Evolutionary conservation across 2,329 filamentous ascomycete genomes (phyloP).

Genomic region (Fusarium keratoplasticum): DNA sequence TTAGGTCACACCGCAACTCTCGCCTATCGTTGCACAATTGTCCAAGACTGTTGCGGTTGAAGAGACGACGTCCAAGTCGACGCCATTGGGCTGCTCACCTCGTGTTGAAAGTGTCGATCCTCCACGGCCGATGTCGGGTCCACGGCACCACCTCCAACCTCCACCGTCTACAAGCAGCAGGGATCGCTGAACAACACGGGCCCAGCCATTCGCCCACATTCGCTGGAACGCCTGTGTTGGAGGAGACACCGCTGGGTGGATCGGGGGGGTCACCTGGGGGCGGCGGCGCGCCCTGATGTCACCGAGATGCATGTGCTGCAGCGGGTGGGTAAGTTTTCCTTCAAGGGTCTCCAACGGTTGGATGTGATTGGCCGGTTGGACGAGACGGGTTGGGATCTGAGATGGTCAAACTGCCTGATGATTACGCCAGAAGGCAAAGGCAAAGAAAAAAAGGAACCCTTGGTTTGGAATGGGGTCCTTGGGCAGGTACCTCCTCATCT

Average conservation of each 20-base stretch:
- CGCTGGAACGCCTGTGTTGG: background rate
- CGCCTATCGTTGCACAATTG: conserved; percentile 5
- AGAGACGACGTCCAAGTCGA: background rate
- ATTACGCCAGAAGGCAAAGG: conserved; percentile 23
- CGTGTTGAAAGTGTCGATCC: background rate
- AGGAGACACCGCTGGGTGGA: background rate
- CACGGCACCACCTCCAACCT: conserved; percentile 8
- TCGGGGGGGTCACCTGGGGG: conserved; percentile 22
- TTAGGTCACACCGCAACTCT: conserved; percentile 18
- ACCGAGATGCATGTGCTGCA: conserved; percentile 18
- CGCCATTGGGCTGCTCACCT: background rate
- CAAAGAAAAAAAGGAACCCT: conserved; percentile 11
- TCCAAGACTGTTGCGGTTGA: background rate
- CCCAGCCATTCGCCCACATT: conserved; percentile 31
- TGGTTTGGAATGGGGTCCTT: conserved; percentile 29
- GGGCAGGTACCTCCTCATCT: conserved; percentile 21
- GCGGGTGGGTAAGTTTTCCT: conserved; percentile 4
- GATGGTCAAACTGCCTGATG: conserved; percentile 37
- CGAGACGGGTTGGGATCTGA: conserved; percentile 25
- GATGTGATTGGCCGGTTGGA: conserved; percentile 21
- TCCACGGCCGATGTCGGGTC: conserved; percentile 35
- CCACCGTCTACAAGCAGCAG: conserved; percentile 10
- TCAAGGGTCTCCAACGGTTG: conserved; percentile 9
- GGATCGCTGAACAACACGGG: conserved; percentile 38
- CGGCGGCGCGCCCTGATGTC: conserved; percentile 29